Evolutionary conservation across 73 alveolate genomes (phyloP), one percentile per base, ranked within the genome.

Genomic region (Paramecium biaurelia): DNA sequence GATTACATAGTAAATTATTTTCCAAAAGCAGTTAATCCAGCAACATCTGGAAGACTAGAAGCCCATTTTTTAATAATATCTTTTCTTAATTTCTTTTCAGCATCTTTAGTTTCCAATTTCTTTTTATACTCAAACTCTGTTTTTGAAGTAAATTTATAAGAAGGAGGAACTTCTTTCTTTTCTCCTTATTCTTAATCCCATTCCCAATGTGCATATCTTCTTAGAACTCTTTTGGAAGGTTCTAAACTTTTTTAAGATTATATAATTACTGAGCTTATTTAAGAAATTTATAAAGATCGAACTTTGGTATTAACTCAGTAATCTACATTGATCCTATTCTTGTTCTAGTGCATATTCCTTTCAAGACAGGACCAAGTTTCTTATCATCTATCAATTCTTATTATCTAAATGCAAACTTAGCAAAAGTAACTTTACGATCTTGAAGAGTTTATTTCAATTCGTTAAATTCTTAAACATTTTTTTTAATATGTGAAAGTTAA

Each of bases 191-290:
- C 74, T 45, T 79, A 21, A 79, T 79, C 90, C 90, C 90, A 79
- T 47, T 79, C 90, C 90, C 90, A 79, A 79, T 79, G 90, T 26
- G 90, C 90, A 47, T 79, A 79, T 24, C 90, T 58, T 79, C 49
- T 38, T 20, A 79, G 24, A 21, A 79, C 74, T 79, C 90, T 79
- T 42, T 79, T 79, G 5, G 86, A 38, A 37, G 86, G 56, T 35
- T 72, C 86, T 72, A 72, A 72, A 35, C 86, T 72, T 72, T 38
- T 28, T 35, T 72, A 72, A 24, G 72, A 20, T 79, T 41, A 79
- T 47, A 79, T 79, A 9, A 26, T 67, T 67, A 72, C 86, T 45
- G 63, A 30, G 90, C 23, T 20, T 26, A 41, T 42, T 38, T 45
- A 8, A 79, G 43, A 45, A 42, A 79, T 24, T 10, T 30, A 43